These are phyloP conservation scores for Fomitopsis betulina DNA, from an alignment of 1,284 basidiomycete genomes.

Conservation along the genomic window DNA sequence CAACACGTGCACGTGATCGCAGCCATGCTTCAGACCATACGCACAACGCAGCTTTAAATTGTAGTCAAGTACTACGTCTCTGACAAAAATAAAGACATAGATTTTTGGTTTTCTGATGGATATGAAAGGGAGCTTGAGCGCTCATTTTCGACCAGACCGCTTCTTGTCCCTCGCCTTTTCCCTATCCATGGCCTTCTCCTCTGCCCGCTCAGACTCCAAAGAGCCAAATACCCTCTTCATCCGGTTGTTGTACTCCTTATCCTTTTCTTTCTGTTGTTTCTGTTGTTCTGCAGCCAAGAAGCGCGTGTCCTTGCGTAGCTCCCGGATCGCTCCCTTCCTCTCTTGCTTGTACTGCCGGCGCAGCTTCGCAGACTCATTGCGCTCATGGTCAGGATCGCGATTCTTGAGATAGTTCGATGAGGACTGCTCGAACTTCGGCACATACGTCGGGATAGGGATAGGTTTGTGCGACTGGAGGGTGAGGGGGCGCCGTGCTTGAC, in stretches of 20 bases:
- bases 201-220: conserved; percentile 87
- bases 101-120: too few relatives aligned
- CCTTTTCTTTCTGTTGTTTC: conserved; percentile 82
- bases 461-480: conserved; percentile 92
- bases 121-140: too few relatives aligned
- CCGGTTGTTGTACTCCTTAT: conserved; percentile 68
- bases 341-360: conserved; percentile 93
- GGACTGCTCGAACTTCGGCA: conserved; percentile 90
- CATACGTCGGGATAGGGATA: conserved; percentile 89
- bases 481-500: conserved; percentile 73
- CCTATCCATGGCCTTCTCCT: conserved; percentile 90
- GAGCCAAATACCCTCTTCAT: conserved; percentile 84
- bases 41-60: too few relatives aligned
- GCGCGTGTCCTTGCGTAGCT: conserved; percentile 91
- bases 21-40: too few relatives aligned
- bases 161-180: conserved; percentile 77
- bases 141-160: conserved; percentile 54
- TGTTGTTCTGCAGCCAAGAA: conserved; percentile 91
- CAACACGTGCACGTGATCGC: conserved; percentile 3
- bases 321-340: conserved; percentile 94
- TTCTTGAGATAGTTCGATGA: conserved; percentile 78
- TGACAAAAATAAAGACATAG: too few relatives aligned
- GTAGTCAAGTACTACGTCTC: too few relatives aligned
- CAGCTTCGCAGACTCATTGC: conserved; percentile 84
- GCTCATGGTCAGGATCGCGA: conserved; percentile 91